Evolutionary conservation across 345 rosid species (phyloP).

Genomic region (Linum trigynum): DNA sequence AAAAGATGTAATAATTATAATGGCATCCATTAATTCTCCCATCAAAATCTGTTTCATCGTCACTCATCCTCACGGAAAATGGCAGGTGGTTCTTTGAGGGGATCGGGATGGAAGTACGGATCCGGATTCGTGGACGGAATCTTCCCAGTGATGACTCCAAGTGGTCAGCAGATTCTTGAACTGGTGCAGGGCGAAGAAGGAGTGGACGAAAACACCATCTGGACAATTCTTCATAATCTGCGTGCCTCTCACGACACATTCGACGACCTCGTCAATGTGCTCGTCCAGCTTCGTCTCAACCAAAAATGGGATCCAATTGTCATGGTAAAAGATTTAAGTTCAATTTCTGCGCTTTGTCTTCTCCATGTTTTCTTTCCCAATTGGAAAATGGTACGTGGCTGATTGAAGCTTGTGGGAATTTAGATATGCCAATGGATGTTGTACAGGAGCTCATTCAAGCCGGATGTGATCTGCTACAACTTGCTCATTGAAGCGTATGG

Average conservation of each 20-base stretch:
- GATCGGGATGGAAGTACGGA: conserved; percentile 91
- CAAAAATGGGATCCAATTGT: conserved; percentile 66
- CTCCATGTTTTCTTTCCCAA: neutral
- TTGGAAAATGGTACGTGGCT: too few species aligned
- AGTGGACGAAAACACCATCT: conserved; percentile 33
- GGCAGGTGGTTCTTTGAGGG: conserved; percentile 80
- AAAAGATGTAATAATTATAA: conserved; percentile 42
- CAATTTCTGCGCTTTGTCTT: neutral
- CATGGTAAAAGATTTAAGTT: conserved; percentile 32
- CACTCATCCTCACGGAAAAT: neutral
- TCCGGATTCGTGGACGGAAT: conserved; percentile 93
- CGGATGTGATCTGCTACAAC: conserved; percentile 82
- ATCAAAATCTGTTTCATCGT: neutral
- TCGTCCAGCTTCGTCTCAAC: conserved; percentile 73
- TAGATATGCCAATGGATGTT: conserved; percentile 87
- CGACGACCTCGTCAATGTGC: conserved; percentile 79
- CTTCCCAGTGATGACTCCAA: conserved; percentile 77
- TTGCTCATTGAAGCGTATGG: conserved; percentile 88
- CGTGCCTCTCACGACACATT: conserved; percentile 62
- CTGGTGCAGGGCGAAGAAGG: conserved; percentile 44
- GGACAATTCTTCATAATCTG: conserved; percentile 51
- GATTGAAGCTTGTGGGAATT: neutral
- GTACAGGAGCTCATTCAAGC: conserved; percentile 66
- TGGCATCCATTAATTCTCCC: neutral
- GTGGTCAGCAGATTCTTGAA: conserved; percentile 55